These are phyloP conservation scores for Cordyceps cicadae DNA, from an alignment of 2,329 filamentous ascomycete species.

Conservation along the genomic window DNA sequence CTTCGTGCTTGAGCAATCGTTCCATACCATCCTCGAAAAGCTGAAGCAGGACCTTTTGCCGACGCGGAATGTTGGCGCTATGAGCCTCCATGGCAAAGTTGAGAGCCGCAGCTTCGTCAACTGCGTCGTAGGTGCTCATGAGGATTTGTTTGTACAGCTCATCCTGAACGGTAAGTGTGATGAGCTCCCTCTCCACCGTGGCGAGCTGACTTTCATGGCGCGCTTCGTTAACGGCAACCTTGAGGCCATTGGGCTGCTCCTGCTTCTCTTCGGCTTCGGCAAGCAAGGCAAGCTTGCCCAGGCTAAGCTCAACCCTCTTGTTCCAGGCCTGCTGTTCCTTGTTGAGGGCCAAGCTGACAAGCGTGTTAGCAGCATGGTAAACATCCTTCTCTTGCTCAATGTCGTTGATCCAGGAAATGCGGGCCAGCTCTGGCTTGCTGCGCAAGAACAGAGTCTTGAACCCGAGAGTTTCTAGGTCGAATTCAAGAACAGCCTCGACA, in stretches of 20 bases:
- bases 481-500: conserved; percentile 61
- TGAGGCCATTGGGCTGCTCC: conserved; percentile 27
- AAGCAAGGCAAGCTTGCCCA: conserved; percentile 74
- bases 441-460: conserved; percentile 74
- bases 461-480: conserved; percentile 57
- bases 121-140: conserved; percentile 58
- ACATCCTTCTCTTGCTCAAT: conserved; percentile 69
- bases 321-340: conserved; percentile 79
- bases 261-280: conserved; percentile 43
- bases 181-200: conserved; percentile 54
- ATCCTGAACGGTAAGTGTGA: conserved; percentile 72
- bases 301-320: conserved; percentile 84
- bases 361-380: conserved; percentile 59
- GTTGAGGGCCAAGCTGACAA: conserved; percentile 60
- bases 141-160: conserved; percentile 63
- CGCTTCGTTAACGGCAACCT: conserved; percentile 28
- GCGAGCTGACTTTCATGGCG: conserved; percentile 36
- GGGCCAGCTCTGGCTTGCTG: conserved; percentile 60
- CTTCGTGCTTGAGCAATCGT: conserved; percentile 62
- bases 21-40: conserved; percentile 64
- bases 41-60: conserved; percentile 57
- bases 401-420: conserved; percentile 93
- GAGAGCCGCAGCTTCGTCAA: conserved; percentile 72
- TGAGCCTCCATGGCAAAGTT: conserved; percentile 68
- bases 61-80: conserved; percentile 43